These are phyloP conservation scores for Blumeriella jaapii DNA, from an alignment of 2,329 filamentous ascomycete species.

Conservation along the genomic window DNA sequence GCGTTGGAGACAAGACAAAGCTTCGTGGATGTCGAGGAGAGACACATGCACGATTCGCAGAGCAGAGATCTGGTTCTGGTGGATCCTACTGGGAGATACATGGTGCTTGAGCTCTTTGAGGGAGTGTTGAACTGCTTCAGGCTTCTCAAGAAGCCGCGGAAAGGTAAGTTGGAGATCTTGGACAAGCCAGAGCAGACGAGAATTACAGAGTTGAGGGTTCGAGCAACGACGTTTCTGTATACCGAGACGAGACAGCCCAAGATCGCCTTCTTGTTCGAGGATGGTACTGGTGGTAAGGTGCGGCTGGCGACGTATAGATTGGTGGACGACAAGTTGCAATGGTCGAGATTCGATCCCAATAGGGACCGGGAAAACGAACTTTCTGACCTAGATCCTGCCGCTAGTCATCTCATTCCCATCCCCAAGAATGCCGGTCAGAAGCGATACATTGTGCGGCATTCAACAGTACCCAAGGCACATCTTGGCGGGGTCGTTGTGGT, in stretches of 20 bases:
- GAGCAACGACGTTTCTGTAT: slow-evolving; percentile 54
- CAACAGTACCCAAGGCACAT: slow-evolving; percentile 38
- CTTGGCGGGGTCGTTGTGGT: slow-evolving; percentile 62
- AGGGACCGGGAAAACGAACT: slow-evolving; percentile 45
- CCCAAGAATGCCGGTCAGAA: slow-evolving; percentile 44
- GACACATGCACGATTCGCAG: slow-evolving; percentile 62
- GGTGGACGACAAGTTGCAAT: slow-evolving; percentile 44
- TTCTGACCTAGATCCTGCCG: slow-evolving; percentile 42
- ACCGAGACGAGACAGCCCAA: slow-evolving; percentile 43
- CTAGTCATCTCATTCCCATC: slow-evolving; percentile 52
- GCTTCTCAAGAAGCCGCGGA: slow-evolving; percentile 41
- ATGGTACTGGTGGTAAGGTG: slow-evolving; percentile 45
- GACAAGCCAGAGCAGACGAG: slow-evolving; percentile 45
- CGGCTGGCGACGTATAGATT: slow-evolving; percentile 48
- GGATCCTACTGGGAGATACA: slow-evolving; percentile 62
- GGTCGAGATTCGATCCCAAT: slow-evolving; percentile 41
- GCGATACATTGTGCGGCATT: slow-evolving; percentile 47
- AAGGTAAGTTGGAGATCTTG: slow-evolving; percentile 42
- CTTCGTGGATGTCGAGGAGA: slow-evolving; percentile 43
- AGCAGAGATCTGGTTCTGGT: slow-evolving; percentile 74
- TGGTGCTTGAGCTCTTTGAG: slow-evolving; percentile 58
- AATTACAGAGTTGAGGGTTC: slow-evolving; percentile 55
- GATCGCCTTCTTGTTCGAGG: slow-evolving; percentile 54
- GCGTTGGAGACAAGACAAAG: slow-evolving; percentile 38
- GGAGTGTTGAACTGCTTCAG: slow-evolving; percentile 55